Base-by-base conservation (phyloP, 441 rosid genomes). In the Euphorbia neoarborescens region DNA sequence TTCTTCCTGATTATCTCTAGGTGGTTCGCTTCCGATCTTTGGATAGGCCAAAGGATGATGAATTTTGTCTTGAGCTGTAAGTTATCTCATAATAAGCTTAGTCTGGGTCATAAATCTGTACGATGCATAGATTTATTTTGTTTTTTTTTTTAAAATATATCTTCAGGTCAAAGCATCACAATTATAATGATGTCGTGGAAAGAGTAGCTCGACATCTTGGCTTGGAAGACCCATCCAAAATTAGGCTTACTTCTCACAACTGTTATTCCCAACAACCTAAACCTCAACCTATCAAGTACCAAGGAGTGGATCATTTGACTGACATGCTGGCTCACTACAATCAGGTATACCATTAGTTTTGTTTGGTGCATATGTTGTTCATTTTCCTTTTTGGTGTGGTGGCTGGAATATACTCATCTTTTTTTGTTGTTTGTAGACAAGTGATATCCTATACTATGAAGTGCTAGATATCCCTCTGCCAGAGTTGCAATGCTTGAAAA, bases 251-350 rank as follows among this genome's bases (percentile, higher is more conserved):
- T 28, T 83, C 99, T 83, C 99, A 92, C 82, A 94, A 92, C 79
- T 94, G 98, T 84, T 90, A 94, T 81, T 92, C 98, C 58, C 99
- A 92, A 84, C 99, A 94, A 79, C 98, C 99, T 65, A 94, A 94
- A 77, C 98, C 99, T 62, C 96, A 88, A 73, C 92, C 98, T 22
- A 85, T 94, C 38, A 92, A 89, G 77, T 92, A 88, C 77, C 92
- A 84, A 63, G 99, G 99, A 73, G 84, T 90, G 51, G 91, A 92
- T 68, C 97, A 80, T 84, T 79, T 94, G 74, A 77, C 89, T 51
- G 98, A 95, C 67, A 95, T 95, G 98, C 83, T 95, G 77, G 84
- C 83, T 60, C 98, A 92, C 84, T 90, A 90, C 73, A 94, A 94
- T 77, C 99, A 94, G 94, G 99, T 94, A 75, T 34, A 63, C 44